Evolutionary conservation across 2,329 filamentous ascomycete genomes (phyloP).

Genomic region (Coccinonectria pachysandricola): DNA sequence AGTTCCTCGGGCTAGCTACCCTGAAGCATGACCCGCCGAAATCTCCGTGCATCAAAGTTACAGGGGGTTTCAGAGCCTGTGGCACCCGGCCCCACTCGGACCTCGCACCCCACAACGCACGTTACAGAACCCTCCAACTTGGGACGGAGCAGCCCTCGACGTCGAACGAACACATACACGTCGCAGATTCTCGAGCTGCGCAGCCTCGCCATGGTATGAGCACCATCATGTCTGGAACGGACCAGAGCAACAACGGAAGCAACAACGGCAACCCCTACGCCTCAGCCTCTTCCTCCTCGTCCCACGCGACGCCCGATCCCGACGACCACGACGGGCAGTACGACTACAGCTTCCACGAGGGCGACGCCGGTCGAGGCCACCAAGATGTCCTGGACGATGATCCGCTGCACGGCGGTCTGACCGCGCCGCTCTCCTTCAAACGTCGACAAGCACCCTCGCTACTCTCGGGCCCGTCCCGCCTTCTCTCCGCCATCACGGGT

Average conservation of each 20-base stretch:
- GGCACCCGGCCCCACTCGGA: too few species aligned
- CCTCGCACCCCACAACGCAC: too few species aligned
- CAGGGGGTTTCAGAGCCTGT: too few species aligned
- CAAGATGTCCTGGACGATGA: conserved; percentile 41
- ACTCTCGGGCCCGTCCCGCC: conserved; percentile 35
- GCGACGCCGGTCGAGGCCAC: conserved; percentile 7
- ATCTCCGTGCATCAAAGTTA: too few species aligned
- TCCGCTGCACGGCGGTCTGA: conserved; percentile 40
- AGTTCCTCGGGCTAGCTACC: too few species aligned
- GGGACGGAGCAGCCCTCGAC: too few species aligned
- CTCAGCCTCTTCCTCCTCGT: conserved; percentile 24
- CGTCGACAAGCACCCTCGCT: conserved; percentile 48
- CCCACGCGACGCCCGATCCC: conserved; percentile 16
- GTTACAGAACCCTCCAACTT: too few species aligned
- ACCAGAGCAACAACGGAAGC: too few species aligned
- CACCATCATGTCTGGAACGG: conserved; percentile 32
- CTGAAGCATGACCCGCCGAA: too few species aligned
- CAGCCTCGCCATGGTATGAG: conserved; percentile 30
- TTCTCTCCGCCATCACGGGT: conserved; percentile 37
- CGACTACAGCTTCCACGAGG: conserved; percentile 35
- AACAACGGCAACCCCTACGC: conserved; percentile 24
- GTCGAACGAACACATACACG: too few species aligned
- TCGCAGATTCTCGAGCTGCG: too few species aligned
- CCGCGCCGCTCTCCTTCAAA: conserved; percentile 58
- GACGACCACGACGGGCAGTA: conserved; percentile 37